Evolutionary conservation across 805 yeast genomes (phyloP).

Genomic region (Ascoidea rubescens): DNA sequence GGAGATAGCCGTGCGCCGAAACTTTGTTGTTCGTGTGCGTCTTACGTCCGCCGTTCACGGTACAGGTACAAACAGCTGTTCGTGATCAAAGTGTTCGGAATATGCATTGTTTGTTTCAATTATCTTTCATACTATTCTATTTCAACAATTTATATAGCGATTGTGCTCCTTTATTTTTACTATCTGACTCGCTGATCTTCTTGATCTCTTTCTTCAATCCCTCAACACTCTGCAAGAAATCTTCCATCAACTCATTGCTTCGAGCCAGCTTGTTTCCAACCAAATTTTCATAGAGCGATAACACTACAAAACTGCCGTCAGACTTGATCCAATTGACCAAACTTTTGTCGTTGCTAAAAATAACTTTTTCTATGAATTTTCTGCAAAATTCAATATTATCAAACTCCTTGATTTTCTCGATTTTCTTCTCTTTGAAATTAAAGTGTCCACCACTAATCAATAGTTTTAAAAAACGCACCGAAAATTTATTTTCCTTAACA

Average conservation of each 20-base stretch:
- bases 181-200: conserved; percentile 19
- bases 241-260: conserved; percentile 24
- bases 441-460: conserved; percentile 79
- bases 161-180: neutral
- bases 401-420: conserved; percentile 20
- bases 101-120: neutral
- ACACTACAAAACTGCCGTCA: conserved; percentile 69
- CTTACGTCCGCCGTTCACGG: neutral
- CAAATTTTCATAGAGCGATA: conserved; percentile 62
- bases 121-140: neutral
- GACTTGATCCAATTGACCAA: conserved; percentile 56
- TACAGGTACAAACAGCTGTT: neutral
- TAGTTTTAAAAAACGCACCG: conserved; percentile 60
- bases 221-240: conserved; percentile 40
- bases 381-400: conserved; percentile 39
- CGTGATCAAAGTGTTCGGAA: neutral
- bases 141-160: no score
- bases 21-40: no score
- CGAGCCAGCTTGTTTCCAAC: conserved; percentile 21
- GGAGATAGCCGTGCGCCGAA: no score
- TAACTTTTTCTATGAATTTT: conserved; percentile 36
- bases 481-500: conserved; percentile 56
- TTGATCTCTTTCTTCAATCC: conserved; percentile 29
- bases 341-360: conserved; percentile 25
- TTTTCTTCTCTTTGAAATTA: conserved; percentile 47